A percentile compares a stretch with the other conserved stretches of the same genome.
Conservation (phyloP, 805 yeast genomes). For the Candida wancherniae region DNA sequence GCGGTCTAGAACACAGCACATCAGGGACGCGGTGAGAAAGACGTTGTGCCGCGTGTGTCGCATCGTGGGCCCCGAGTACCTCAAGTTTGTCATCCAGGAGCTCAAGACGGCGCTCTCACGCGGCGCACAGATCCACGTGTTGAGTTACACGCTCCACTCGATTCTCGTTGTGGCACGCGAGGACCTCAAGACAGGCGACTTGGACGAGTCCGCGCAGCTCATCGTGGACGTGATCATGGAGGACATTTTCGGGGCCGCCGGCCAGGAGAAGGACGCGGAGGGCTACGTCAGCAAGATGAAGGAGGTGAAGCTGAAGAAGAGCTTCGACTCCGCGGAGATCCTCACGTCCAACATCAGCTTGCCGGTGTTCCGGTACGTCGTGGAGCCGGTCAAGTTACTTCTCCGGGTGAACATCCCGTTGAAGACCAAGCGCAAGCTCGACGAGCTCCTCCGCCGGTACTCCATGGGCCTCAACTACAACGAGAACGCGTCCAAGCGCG, state of each 20-base stretch:
- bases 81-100: slow-evolving; percentile 73
- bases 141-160: slow-evolving; percentile 81
- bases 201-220: slow-evolving; percentile 60
- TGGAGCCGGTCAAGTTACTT: slow-evolving; percentile 63
- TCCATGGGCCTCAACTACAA: slow-evolving; percentile 78
- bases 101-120: slow-evolving; percentile 71
- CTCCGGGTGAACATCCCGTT: slow-evolving; percentile 59
- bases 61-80: slow-evolving; percentile 66
- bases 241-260: slow-evolving; percentile 86
- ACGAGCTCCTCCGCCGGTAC: slow-evolving; percentile 71
- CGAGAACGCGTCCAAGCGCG: slow-evolving; percentile 49
- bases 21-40: slow-evolving; percentile 81
- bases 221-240: slow-evolving; percentile 80
- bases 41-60: slow-evolving; percentile 61
- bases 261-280: slow-evolving; percentile 92
- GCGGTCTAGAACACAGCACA: slow-evolving; percentile 77
- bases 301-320: slow-evolving; percentile 85
- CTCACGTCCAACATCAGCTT: slow-evolving; percentile 62
- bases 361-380: slow-evolving; percentile 48
- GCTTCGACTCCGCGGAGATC: slow-evolving; percentile 82
- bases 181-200: slow-evolving; percentile 57
- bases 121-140: slow-evolving; percentile 91
- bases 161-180: slow-evolving; percentile 52
- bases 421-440: slow-evolving; percentile 68
- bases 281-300: slow-evolving; percentile 81